Percentiles rank a stretch among this genome's conserved stretches.
Conservation (phyloP, 768 basidiomycete species). For the Trametes elegans region DNA sequence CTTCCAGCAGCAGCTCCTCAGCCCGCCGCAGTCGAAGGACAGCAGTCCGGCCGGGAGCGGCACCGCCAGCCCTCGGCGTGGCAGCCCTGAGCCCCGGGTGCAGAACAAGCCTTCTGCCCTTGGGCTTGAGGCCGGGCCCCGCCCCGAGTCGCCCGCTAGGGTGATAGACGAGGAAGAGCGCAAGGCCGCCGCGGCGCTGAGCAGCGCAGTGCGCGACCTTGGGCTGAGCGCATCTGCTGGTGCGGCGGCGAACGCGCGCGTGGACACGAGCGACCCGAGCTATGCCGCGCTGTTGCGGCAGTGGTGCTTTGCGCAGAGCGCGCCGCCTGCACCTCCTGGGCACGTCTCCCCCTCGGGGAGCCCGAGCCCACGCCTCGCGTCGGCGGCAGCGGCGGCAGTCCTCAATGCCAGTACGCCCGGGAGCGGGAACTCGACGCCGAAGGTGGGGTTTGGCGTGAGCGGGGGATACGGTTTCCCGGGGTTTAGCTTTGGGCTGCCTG, state of each 20-base stretch:
- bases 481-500: constrained; percentile 25
- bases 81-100: constrained; percentile 10
- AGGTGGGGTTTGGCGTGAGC: constrained; percentile 17
- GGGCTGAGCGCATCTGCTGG: constrained; percentile 16
- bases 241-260: constrained; percentile 11
- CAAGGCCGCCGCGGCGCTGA: constrained; percentile 9
- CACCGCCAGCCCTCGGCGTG: constrained; percentile 13
- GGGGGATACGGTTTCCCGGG: constrained; percentile 28
- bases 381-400: not conserved
- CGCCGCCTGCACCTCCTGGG: constrained; percentile 24
- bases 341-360: not conserved
- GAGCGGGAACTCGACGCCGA: constrained; percentile 15
- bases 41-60: constrained; percentile 18
- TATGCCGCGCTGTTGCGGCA: constrained; percentile 63
- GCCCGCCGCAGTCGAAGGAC: constrained; percentile 25
- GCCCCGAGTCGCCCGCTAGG: not conserved
- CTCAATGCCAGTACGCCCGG: constrained; percentile 3
- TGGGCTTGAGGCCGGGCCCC: not conserved
- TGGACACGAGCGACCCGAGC: constrained; percentile 34
- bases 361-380: not conserved
- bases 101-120: constrained; percentile 1
- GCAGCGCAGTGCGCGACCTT: constrained; percentile 15
- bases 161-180: constrained; percentile 2
- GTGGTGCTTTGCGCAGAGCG: constrained; percentile 65
- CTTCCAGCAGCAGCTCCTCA: constrained; percentile 21